Conservation (phyloP, 805 yeast species). For the Spathaspora boniae region DNA sequence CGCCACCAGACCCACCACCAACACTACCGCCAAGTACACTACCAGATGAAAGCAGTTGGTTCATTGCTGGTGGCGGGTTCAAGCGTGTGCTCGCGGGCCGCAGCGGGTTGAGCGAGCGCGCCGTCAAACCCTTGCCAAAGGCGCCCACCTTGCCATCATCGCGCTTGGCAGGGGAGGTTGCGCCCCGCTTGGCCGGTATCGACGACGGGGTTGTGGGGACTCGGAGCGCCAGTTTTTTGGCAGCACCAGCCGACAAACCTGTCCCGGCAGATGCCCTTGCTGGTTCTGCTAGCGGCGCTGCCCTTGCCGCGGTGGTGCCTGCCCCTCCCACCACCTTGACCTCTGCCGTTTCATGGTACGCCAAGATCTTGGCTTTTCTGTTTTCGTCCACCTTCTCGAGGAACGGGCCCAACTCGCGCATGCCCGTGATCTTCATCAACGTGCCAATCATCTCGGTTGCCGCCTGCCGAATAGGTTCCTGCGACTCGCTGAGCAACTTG, state of each 20-base stretch:
- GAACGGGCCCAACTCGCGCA: slow-evolving; percentile 55
- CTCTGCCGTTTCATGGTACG: slow-evolving; percentile 51
- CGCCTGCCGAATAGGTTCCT: slow-evolving; percentile 76
- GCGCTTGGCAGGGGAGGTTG: slow-evolving; percentile 65
- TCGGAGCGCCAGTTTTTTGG: no score
- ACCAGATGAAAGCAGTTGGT: no score
- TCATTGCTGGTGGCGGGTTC: not conserved
- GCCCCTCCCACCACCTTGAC: slow-evolving; percentile 32
- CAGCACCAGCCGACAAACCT: no score
- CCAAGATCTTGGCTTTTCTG: slow-evolving; percentile 63
- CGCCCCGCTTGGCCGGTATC: slow-evolving; percentile 65
- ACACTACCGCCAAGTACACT: no score
- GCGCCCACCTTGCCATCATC: slow-evolving; percentile 30
- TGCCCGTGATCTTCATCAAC: slow-evolving; percentile 79
- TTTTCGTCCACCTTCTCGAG: slow-evolving; percentile 74
- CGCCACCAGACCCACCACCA: no score
- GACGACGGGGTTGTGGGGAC: slow-evolving; percentile 12
- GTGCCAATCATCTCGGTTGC: slow-evolving; percentile 79
- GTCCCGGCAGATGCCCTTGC: not conserved
- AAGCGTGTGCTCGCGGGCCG: not conserved
- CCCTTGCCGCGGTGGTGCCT: slow-evolving; percentile 7
- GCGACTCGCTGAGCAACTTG: slow-evolving; percentile 75
- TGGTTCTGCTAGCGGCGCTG: slow-evolving; percentile 10
- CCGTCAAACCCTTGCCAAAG: slow-evolving; percentile 39
- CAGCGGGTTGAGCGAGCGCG: slow-evolving; percentile 33